Conservation (phyloP, 2,329 filamentous ascomycete genomes). For the Chrysoporthe cubensis region DNA sequence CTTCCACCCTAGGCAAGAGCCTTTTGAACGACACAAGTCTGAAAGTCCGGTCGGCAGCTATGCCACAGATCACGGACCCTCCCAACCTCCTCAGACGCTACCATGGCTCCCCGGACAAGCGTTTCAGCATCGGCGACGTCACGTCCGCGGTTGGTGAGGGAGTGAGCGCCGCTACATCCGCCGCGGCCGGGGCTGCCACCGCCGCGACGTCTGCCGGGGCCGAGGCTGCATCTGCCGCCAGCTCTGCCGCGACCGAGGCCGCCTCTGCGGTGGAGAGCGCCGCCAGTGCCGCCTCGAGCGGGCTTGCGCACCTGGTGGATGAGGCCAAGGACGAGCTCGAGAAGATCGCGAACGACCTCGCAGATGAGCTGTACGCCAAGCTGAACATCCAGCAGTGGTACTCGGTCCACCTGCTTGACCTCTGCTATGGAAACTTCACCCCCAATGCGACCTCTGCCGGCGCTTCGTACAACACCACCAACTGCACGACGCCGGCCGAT, state of each 20-base stretch:
- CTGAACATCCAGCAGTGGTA: slow-evolving; percentile 41
- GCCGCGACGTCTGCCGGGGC: slow-evolving; percentile 11
- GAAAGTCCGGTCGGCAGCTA: slow-evolving; percentile 12
- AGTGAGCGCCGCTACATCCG: neutral
- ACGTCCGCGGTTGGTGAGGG: slow-evolving; percentile 31
- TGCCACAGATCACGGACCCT: slow-evolving; percentile 30
- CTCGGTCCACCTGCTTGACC: slow-evolving; percentile 37
- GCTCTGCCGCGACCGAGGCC: slow-evolving; percentile 19
- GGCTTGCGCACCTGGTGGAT: slow-evolving; percentile 12
- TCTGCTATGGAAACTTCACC: slow-evolving; percentile 38
- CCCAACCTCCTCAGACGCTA: slow-evolving; percentile 33
- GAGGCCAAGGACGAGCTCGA: slow-evolving; percentile 32
- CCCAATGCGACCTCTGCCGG: slow-evolving; percentile 33
- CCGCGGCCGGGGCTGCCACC: slow-evolving; percentile 10
- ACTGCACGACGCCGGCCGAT: slow-evolving; percentile 34
- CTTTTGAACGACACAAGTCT: slow-evolving; percentile 36
- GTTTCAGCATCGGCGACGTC: slow-evolving; percentile 30
- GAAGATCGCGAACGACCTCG: slow-evolving; percentile 31
- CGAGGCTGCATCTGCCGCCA: slow-evolving; percentile 18
- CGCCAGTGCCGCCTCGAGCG: slow-evolving; percentile 25
- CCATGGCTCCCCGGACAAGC: slow-evolving; percentile 33
- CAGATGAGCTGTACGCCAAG: slow-evolving; percentile 33
- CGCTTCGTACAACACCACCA: slow-evolving; percentile 33
- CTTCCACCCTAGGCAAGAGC: slow-evolving; percentile 45
- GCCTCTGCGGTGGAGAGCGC: slow-evolving; percentile 20